phyloP scores from a whole-genome alignment of 2,329 filamentous ascomycete species.

The Neofusicoccum kwambonambiense region DNA sequence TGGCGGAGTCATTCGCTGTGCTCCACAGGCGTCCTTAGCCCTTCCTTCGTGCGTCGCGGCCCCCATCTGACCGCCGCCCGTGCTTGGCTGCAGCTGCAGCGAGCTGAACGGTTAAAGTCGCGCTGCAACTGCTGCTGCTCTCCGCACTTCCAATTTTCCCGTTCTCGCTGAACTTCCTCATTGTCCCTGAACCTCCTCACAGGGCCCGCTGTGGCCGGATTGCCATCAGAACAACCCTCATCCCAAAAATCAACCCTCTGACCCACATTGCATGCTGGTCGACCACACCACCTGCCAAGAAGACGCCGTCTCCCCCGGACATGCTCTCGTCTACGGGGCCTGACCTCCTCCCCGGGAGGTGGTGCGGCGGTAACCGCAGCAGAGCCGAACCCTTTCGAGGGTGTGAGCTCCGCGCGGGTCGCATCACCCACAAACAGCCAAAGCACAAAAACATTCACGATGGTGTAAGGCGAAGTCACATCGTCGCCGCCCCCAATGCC shows the following conservation, averaged over 20 bases:
- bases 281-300: background rate
- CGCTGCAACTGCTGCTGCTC: background rate
- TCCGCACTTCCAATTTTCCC: background rate
- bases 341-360: background rate
- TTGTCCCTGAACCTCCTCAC: too few relatives aligned
- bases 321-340: background rate
- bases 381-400: background rate
- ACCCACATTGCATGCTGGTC: background rate
- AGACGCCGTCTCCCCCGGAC: background rate
- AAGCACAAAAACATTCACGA: background rate
- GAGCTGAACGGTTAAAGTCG: background rate
- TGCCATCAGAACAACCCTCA: too few relatives aligned
- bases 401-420: background rate
- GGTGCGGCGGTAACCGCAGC: too few relatives aligned
- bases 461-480: too few relatives aligned
- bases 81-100: background rate
- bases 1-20: conserved; percentile 6
- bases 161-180: background rate
- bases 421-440: background rate
- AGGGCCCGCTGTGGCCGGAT: too few relatives aligned
- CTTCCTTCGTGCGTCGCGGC: background rate
- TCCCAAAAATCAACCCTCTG: background rate
- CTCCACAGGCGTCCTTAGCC: background rate
- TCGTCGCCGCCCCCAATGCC: background rate
- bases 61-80: background rate